Percentiles rank a stretch among this genome's conserved stretches.
Conservation (phyloP, 768 basidiomycete genomes). For the Exsudoporus frostii region DNA sequence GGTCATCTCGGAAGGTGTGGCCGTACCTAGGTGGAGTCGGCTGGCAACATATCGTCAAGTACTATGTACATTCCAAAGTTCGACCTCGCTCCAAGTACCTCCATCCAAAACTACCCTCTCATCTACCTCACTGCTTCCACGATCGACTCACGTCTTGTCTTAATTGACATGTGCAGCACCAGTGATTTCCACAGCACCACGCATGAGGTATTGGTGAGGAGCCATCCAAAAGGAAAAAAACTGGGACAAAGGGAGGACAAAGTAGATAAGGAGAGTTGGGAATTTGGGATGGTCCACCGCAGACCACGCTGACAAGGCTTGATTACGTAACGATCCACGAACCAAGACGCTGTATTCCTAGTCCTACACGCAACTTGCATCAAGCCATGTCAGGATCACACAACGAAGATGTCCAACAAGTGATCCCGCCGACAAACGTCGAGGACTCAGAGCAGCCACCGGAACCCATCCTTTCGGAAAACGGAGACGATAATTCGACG, state of each 20-base stretch:
- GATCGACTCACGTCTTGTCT: conserved; percentile 38
- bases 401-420: neutral
- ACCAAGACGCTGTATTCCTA: neutral
- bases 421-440: conserved; percentile 3
- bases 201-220: conserved; percentile 39
- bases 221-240: conserved; percentile 35
- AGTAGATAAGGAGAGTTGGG: conserved; percentile 18
- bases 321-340: conserved; percentile 12
- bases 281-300: conserved; percentile 35
- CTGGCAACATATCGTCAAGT: no score
- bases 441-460: conserved; percentile 30
- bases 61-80: conserved; percentile 27
- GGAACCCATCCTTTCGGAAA: conserved; percentile 18
- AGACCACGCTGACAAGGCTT: conserved; percentile 37
- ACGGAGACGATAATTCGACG: conserved; percentile 16
- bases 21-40: no score
- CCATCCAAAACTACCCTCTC: conserved; percentile 33
- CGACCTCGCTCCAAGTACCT: conserved; percentile 35
- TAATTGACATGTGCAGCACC: conserved; percentile 35
- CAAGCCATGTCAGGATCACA: conserved; percentile 13
- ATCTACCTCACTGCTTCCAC: conserved; percentile 34
- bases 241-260: conserved; percentile 30
- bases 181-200: conserved; percentile 44
- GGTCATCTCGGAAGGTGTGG: conserved; percentile 14
- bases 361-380: neutral